Percentiles rank a stretch among this genome's conserved stretches.
These are phyloP conservation scores for Thalassiosira ordinaria DNA, from an alignment of 352 stramenopile genomes.

Conservation along the genomic window DNA sequence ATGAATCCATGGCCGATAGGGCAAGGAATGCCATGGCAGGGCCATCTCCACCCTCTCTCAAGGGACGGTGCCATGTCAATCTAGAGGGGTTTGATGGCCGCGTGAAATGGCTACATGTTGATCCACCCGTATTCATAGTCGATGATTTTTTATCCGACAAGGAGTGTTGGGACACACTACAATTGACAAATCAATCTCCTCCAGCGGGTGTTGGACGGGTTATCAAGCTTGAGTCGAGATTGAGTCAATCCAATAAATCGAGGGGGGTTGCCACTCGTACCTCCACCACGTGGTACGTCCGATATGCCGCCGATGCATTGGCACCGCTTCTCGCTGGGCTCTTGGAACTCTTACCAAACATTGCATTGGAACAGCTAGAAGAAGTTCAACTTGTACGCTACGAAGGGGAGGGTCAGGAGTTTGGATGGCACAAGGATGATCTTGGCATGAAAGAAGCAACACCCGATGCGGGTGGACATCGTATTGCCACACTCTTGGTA, in stretches of 20 bases:
- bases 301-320: slow-evolving; percentile 21
- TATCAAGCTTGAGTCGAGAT: slow-evolving; percentile 34
- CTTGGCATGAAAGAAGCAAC: slow-evolving; percentile 37
- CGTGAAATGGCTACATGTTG: slow-evolving; percentile 33
- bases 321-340: slow-evolving; percentile 14
- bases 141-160: slow-evolving; percentile 35
- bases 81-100: slow-evolving; percentile 18
- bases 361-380: slow-evolving; percentile 62
- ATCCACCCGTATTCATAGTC: slow-evolving; percentile 43
- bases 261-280: not conserved
- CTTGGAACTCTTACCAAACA: slow-evolving; percentile 34
- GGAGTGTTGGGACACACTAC: slow-evolving; percentile 31
- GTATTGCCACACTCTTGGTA: slow-evolving; percentile 61
- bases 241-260: slow-evolving; percentile 25
- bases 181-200: slow-evolving; percentile 9
- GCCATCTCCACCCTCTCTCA: slow-evolving; percentile 19
- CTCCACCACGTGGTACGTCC: slow-evolving; percentile 48
- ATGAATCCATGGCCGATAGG: slow-evolving; percentile 21
- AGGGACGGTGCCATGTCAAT: slow-evolving; percentile 30
- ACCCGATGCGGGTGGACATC: slow-evolving; percentile 58
- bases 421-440: slow-evolving; percentile 71
- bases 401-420: slow-evolving; percentile 50
- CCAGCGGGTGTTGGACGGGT: slow-evolving; percentile 26
- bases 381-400: slow-evolving; percentile 68
- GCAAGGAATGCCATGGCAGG: slow-evolving; percentile 23